Evolutionary conservation across 257 asterid species (phyloP).

Genomic region (Ilex asprella): DNA sequence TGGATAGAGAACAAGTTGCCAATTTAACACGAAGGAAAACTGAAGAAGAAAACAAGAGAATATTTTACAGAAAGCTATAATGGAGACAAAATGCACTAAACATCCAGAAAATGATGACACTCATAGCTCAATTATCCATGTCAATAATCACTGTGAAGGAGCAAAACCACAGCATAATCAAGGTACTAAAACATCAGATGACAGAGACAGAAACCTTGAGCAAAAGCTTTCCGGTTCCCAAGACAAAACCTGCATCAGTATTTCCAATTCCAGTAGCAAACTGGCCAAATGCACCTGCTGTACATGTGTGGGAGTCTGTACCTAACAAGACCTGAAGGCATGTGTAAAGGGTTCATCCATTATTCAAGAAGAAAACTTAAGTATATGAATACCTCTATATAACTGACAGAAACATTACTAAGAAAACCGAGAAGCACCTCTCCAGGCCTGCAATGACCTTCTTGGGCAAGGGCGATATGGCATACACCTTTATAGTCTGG

Average conservation of each 20-base stretch:
- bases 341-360: conserved; percentile 4
- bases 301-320: conserved; percentile 92
- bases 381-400: neutral
- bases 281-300: conserved; percentile 98
- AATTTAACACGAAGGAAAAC: too few species aligned
- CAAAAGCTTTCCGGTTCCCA: conserved; percentile 94
- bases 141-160: conserved; percentile 2
- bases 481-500: conserved; percentile 98
- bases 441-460: conserved; percentile 98
- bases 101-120: too few species aligned
- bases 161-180: conserved; percentile 1
- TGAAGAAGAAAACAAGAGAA: too few species aligned
- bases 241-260: conserved; percentile 93
- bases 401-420: neutral
- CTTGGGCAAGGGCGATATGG: conserved; percentile 97
- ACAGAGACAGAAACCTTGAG: conserved; percentile 51
- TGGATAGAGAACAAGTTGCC: too few species aligned
- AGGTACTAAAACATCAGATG: conserved; percentile 1
- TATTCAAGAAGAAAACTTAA: conserved; percentile 1
- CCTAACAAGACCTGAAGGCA: conserved; percentile 71
- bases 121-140: neutral
- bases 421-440: conserved; percentile 39
- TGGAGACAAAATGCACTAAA: too few species aligned
- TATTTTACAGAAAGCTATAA: too few species aligned
- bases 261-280: conserved; percentile 94